A percentile compares a stretch with the other conserved stretches of the same genome.
Conservation (phyloP, 2,329 filamentous ascomycete genomes). For the Fusarium succisae region DNA sequence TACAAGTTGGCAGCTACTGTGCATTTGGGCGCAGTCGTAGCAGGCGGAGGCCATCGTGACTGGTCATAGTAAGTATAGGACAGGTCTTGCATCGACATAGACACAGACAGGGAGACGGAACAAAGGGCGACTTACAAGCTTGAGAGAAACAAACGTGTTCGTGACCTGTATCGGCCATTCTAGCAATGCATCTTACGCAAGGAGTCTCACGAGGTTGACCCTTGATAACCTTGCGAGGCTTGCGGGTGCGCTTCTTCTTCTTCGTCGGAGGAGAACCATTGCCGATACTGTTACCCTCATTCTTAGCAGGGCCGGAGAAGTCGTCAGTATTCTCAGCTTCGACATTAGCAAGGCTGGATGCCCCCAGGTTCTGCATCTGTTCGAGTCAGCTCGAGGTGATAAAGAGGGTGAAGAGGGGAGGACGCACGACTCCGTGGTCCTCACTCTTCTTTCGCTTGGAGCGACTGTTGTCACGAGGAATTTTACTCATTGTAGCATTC, state of each 20-base stretch:
- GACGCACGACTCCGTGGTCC: neutral
- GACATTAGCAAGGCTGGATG: neutral
- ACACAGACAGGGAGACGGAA: neutral
- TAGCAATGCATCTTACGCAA: neutral
- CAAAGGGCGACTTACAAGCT: neutral
- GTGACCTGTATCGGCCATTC: neutral
- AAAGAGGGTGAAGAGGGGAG: neutral
- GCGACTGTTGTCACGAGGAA: neutral
- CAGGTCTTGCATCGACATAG: neutral
- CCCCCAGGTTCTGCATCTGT: neutral
- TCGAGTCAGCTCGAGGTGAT: neutral
- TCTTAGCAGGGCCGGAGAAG: neutral
- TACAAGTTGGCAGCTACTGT: neutral
- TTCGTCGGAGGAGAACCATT: neutral
- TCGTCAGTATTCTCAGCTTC: no score
- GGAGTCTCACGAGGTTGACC: neutral
- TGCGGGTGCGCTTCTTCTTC: neutral
- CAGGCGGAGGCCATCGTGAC: neutral
- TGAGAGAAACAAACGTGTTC: neutral
- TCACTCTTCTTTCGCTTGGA: neutral
- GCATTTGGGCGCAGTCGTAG: neutral
- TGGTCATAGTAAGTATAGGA: neutral
- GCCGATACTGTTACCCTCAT: neutral
- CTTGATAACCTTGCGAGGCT: neutral
- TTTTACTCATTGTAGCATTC: neutral